phyloP scores from a whole-genome alignment of 805 yeast genomes.

The Yarrowia yakushimensis region DNA sequence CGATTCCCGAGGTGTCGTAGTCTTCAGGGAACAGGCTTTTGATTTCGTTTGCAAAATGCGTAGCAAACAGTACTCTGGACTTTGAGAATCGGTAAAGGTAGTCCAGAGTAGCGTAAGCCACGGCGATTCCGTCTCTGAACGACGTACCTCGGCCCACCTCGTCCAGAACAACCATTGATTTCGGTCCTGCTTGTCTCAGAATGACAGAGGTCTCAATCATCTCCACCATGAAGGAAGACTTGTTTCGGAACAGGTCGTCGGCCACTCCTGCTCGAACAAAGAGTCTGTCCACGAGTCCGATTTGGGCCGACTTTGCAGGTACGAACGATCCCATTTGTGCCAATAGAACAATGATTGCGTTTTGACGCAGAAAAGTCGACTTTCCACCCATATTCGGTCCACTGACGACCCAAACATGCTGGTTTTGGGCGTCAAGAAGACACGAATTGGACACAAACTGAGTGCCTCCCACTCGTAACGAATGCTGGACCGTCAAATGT shows the following conservation, averaged over 20 bases:
- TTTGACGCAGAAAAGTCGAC: conserved; percentile 68
- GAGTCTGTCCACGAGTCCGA: conserved; percentile 74
- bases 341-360: conserved; percentile 64
- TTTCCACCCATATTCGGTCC: conserved; percentile 94
- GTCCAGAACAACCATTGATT: conserved; percentile 75
- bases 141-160: conserved; percentile 92
- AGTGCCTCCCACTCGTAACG: conserved; percentile 48
- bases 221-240: conserved; percentile 91
- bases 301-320: conserved; percentile 57
- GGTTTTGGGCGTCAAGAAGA: conserved; percentile 27
- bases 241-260: conserved; percentile 72
- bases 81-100: conserved; percentile 52
- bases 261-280: conserved; percentile 76
- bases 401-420: conserved; percentile 58
- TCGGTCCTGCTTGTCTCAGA: conserved; percentile 57
- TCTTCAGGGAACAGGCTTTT: conserved; percentile 41
- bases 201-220: conserved; percentile 81
- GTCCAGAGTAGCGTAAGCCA: conserved; percentile 72
- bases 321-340: conserved; percentile 74
- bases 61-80: conserved; percentile 81
- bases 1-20: conserved; percentile 32
- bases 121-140: conserved; percentile 75
- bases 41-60: conserved; percentile 69
- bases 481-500: conserved; percentile 83
- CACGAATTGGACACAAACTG: conserved; percentile 52